Percentiles rank a stretch among this genome's conserved stretches.
Evolutionary conservation across 768 basidiomycete genomes (phyloP).

Genomic region (Mrakia frigida): DNA sequence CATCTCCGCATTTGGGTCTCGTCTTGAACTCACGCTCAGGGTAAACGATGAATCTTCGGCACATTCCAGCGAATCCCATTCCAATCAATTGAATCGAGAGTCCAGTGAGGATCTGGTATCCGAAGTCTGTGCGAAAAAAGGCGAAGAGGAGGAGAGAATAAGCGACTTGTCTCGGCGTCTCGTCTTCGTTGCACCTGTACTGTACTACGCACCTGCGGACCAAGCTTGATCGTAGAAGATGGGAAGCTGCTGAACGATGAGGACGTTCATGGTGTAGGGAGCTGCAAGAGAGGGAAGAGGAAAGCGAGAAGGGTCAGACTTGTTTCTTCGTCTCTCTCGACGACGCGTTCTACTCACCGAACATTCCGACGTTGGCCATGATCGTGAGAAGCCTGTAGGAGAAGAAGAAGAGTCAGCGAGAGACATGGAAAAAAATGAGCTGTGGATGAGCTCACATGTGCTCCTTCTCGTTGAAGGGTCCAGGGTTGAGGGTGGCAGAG

Average conservation of each 20-base stretch:
- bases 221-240: constrained; percentile 41
- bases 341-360: too few relatives aligned
- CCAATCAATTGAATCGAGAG: constrained; percentile 19
- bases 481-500: constrained; percentile 23
- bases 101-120: constrained; percentile 34
- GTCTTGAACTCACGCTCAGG: constrained; percentile 9
- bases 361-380: constrained; percentile 41
- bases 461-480: constrained; percentile 41
- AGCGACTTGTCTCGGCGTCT: too few relatives aligned
- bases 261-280: constrained; percentile 40
- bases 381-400: constrained; percentile 34
- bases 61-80: constrained; percentile 37
- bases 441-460: constrained; percentile 34
- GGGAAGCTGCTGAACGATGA: constrained; percentile 36
- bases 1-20: neutral
- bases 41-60: constrained; percentile 36
- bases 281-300: too few relatives aligned
- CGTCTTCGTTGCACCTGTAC: too few relatives aligned
- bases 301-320: too few relatives aligned
- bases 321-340: too few relatives aligned
- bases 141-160: too few relatives aligned
- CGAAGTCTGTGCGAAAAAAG: too few relatives aligned
- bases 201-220: constrained; percentile 38
- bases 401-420: constrained; percentile 17
- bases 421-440: neutral